These are phyloP conservation scores for Casuarina equisetifolia DNA, from an alignment of 306 rosid genomes.

Conservation along the genomic window DNA sequence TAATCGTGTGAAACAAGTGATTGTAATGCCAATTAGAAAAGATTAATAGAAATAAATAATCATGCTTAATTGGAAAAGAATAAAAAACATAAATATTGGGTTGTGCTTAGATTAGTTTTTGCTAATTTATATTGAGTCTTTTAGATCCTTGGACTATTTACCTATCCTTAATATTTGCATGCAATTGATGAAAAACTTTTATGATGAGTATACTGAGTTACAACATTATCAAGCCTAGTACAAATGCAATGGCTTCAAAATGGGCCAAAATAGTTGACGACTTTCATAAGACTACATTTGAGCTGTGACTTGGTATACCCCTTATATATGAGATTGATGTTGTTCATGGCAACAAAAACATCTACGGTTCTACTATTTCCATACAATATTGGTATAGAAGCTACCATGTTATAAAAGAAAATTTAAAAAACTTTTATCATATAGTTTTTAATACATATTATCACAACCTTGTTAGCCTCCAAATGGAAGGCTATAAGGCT, in stretches of 20 bases:
- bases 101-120: too few species aligned
- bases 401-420: constrained; percentile 53
- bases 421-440: too few species aligned
- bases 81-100: too few species aligned
- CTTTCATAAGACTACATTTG: constrained; percentile 61
- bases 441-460: too few species aligned
- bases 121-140: too few species aligned
- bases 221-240: constrained; percentile 77
- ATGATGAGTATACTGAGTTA: constrained; percentile 71
- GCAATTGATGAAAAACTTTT: neutral
- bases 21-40: too few species aligned
- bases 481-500: too few species aligned
- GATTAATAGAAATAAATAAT: too few species aligned
- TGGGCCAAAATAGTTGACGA: constrained; percentile 83
- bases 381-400: constrained; percentile 85
- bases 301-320: constrained; percentile 72
- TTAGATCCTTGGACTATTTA: too few species aligned
- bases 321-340: constrained; percentile 79
- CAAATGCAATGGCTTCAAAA: constrained; percentile 60
- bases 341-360: constrained; percentile 85
- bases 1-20: too few species aligned
- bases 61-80: too few species aligned
- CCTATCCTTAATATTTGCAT: neutral
- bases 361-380: constrained; percentile 82
- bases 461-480: too few species aligned